Percentiles rank a stretch among this genome's conserved stretches.
phyloP scores from a whole-genome alignment of 139 green algal species.

The Coelastrella sp. region DNA sequence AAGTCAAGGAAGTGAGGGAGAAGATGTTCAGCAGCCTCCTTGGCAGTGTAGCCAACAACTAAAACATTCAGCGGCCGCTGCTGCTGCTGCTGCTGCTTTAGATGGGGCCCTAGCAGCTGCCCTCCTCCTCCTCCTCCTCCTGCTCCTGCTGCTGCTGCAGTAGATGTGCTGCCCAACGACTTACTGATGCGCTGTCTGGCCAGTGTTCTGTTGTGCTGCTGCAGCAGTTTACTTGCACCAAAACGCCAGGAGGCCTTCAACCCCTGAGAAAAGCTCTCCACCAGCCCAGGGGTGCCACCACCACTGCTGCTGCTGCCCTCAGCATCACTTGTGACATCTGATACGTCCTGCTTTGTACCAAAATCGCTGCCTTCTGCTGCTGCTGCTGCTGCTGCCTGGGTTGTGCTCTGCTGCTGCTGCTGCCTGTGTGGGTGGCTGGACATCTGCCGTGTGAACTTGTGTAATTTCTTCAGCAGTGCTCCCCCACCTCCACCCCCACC shows the following conservation, averaged over 20 bases:
- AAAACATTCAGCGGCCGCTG: neutral
- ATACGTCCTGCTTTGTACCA: neutral
- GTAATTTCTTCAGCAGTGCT: neutral
- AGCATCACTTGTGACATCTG: neutral
- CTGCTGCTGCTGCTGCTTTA: neutral
- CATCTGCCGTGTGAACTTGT: neutral
- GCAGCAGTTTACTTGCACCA: conserved; percentile 9
- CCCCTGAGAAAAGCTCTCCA: neutral
- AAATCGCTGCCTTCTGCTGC: neutral
- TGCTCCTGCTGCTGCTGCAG: no score
- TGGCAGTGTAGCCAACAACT: neutral
- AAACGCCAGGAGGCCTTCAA: neutral
- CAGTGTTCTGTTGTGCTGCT: neutral
- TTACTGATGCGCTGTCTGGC: neutral
- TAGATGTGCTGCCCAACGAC: no score
- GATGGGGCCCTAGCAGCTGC: no score
- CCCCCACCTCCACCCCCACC: neutral
- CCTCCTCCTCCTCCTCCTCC: no score
- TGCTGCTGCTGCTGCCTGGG: neutral
- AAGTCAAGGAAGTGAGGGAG: conserved; percentile 33
- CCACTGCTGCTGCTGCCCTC: neutral
- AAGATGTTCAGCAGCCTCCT: conserved; percentile 2
- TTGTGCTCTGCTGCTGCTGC: neutral
- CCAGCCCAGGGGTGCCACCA: neutral
- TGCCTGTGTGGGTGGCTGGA: neutral